These are phyloP conservation scores for Phallus indusiatus DNA, from an alignment of 768 basidiomycete genomes.

Conservation along the genomic window DNA sequence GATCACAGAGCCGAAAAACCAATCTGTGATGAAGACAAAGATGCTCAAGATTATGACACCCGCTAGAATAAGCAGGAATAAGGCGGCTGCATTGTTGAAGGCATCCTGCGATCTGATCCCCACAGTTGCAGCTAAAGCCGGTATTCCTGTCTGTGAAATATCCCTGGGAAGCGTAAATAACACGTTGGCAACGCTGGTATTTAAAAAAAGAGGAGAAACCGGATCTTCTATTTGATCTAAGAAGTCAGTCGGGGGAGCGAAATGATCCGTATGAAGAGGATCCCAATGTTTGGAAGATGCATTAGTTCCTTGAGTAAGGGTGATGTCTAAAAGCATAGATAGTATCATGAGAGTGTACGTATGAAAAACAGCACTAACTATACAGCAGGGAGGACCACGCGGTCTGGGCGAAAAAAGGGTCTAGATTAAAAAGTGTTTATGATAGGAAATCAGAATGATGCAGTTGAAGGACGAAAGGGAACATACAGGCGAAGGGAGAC, in stretches of 20 bases:
- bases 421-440: slow-evolving; percentile 30
- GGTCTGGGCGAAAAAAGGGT: slow-evolving; percentile 82
- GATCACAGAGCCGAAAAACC: slow-evolving; percentile 31
- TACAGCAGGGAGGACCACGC: slow-evolving; percentile 81
- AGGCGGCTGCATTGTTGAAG: slow-evolving; percentile 68
- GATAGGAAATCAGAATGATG: neutral
- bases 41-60: slow-evolving; percentile 61
- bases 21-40: slow-evolving; percentile 66
- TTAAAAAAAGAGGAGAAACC: slow-evolving; percentile 68
- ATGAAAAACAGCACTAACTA: slow-evolving; percentile 34
- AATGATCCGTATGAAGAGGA: slow-evolving; percentile 48
- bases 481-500: slow-evolving; percentile 85
- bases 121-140: slow-evolving; percentile 74
- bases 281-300: slow-evolving; percentile 50
- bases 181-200: slow-evolving; percentile 55
- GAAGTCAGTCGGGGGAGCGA: slow-evolving; percentile 61
- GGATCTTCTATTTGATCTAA: slow-evolving; percentile 61
- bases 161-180: slow-evolving; percentile 62
- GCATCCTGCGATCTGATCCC: slow-evolving; percentile 78
- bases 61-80: slow-evolving; percentile 75
- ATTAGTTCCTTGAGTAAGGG: slow-evolving; percentile 41
- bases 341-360: slow-evolving; percentile 2
- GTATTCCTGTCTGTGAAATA: slow-evolving; percentile 53
- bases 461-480: neutral
- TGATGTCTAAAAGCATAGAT: slow-evolving; percentile 49